Evolutionary conservation across 805 yeast species (phyloP), one percentile per base, ranked within the genome.

Genomic region (Suhomyces sp.): DNA sequence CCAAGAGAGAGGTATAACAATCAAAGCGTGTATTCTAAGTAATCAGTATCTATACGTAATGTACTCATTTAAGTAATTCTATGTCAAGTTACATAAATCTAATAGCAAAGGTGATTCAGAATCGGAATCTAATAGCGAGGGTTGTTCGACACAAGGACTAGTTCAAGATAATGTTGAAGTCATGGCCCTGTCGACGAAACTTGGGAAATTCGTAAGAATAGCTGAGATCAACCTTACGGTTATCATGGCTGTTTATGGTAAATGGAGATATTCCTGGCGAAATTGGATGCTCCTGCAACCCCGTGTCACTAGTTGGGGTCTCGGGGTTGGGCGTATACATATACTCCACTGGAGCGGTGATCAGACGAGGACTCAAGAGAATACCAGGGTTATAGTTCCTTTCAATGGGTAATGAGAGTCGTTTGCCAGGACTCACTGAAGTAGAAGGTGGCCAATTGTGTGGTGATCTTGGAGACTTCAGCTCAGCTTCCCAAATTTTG

Each of bases 141-240:
- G 33, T 2, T 29, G 10, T 13, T 29, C 5, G 2, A 29, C 12
- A 29, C 17, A 36, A 17, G 9, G 41, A 9, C 23, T 44, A 52
- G 38, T 52, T 52, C 23, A 52, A 40, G 33, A 55, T 55, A 15
- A 47, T 31, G 36, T 40, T 27, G 29, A 55, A 50, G 40, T 55
- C 56, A 29, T 49, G 48, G 17, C 53, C 42, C 9, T 38, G 42
- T 17, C 42, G 42, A 17, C 42, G 42, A 38, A 15, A 36, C 19
- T 38, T 38, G 24, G 42, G 24, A 17, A 13, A 17, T 9, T 38
- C 23, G 10, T 38, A 17, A 5, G 8, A 38, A 38, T 38, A 38
- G 42, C 23, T 36, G 22, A 36, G 22, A 9, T 36, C 15, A 5
- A 36, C 24, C 42, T 38, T 38, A 2, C 17, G 42, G 9, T 10